These are phyloP conservation scores for Aspergillus japonicus DNA, from an alignment of 2,329 filamentous ascomycete genomes.

Conservation along the genomic window DNA sequence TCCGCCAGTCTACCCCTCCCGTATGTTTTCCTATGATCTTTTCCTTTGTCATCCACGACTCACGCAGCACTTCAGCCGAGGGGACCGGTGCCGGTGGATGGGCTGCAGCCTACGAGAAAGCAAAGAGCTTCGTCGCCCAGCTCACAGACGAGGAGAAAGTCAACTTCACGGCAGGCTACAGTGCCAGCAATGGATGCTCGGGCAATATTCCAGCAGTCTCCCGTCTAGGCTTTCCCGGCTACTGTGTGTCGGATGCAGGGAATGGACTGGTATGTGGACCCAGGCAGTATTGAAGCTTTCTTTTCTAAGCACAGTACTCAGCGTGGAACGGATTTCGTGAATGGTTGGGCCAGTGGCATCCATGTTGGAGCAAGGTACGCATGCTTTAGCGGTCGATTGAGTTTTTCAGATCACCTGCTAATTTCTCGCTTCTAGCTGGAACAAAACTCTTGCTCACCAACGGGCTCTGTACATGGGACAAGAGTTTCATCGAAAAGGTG, in stretches of 20 bases:
- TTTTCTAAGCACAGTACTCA: conserved; percentile 3
- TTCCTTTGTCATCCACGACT: background rate
- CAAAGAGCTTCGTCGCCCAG: conserved; percentile 39
- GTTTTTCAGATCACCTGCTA: background rate
- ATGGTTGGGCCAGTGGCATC: conserved; percentile 24
- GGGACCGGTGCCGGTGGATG: conserved; percentile 34
- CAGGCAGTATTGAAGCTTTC: too few species aligned
- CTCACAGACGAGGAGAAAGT: conserved; percentile 46
- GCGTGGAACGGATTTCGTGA: conserved; percentile 34
- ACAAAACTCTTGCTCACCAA: conserved; percentile 66
- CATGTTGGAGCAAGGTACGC: conserved; percentile 28
- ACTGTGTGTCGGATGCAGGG: conserved; percentile 45
- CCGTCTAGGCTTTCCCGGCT: conserved; percentile 34
- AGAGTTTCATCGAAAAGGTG: conserved; percentile 72
- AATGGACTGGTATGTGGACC: conserved; percentile 39
- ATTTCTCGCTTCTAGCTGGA: conserved; percentile 51
- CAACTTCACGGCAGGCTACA: conserved; percentile 32
- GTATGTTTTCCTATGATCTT: conserved; percentile 9
- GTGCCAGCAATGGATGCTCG: conserved; percentile 27
- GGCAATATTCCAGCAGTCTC: conserved; percentile 34
- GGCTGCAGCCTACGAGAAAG: conserved; percentile 38
- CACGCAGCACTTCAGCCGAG: conserved; percentile 13
- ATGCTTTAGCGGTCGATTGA: too few species aligned
- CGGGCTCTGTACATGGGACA: conserved; percentile 72
- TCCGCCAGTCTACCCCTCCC: conserved; percentile 25